These are phyloP conservation scores for Vitis amurensis DNA, from an alignment of 164 flowering plant genomes.

Conservation along the genomic window DNA sequence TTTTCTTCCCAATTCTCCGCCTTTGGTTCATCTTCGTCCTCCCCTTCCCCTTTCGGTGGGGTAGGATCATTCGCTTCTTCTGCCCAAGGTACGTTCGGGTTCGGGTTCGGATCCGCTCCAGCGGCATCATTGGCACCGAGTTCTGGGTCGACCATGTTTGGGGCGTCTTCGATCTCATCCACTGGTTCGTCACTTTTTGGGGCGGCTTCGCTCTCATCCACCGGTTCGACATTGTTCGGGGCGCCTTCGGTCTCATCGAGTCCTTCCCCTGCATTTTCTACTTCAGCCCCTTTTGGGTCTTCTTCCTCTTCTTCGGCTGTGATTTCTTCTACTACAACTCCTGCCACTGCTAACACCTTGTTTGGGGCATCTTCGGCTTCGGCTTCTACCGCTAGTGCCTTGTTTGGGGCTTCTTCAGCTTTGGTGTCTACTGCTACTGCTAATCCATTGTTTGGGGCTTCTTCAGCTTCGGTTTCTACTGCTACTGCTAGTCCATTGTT, in stretches of 20 bases:
- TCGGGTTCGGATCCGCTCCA: not conserved
- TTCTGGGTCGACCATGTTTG: not conserved
- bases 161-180: not conserved
- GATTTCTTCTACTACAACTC: no score
- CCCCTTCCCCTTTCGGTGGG: conserved; percentile 3
- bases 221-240: not conserved
- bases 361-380: no score
- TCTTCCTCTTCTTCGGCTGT: conserved; percentile 1
- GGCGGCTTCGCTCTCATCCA: conserved; percentile 11
- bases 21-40: not conserved
- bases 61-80: conserved; percentile 8
- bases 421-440: no score
- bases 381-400: no score
- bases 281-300: conserved; percentile 14
- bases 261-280: conserved; percentile 5
- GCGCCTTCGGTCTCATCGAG: conserved; percentile 4
- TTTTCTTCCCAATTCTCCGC: conserved; percentile 7
- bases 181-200: conserved; percentile 10
- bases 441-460: no score
- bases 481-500: not conserved
- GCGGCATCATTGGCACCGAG: conserved; percentile 4
- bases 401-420: no score
- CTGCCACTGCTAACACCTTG: no score
- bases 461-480: conserved; percentile 12
- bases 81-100: not conserved